Conservation (phyloP, 441 rosid genomes). For the Gossypium laxum region DNA sequence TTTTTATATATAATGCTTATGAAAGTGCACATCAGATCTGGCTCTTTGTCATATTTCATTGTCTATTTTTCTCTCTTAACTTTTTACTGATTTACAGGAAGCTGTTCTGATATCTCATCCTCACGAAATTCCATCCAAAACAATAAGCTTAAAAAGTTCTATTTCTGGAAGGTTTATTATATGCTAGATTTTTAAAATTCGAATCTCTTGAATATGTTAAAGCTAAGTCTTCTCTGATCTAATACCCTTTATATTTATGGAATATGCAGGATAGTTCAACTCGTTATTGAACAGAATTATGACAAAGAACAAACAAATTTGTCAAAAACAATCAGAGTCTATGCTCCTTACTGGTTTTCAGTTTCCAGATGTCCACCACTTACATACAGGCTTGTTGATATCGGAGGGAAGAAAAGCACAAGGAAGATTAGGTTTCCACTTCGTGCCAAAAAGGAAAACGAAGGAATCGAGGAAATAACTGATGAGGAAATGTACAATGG, state of each 20-base stretch:
- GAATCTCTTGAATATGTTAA: background rate
- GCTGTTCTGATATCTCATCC: conserved; percentile 87
- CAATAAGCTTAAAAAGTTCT: conserved; percentile 71
- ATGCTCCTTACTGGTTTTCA: conserved; percentile 90
- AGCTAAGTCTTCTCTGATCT: conserved; percentile 17
- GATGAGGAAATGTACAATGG: conserved; percentile 80
- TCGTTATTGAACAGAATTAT: conserved; percentile 77
- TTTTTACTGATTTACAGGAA: conserved; percentile 41
- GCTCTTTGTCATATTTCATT: conserved; percentile 10
- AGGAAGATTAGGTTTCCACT: conserved; percentile 47
- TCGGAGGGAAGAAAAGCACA: conserved; percentile 42
- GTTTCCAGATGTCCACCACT: conserved; percentile 82
- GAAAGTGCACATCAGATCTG: background rate
- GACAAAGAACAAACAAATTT: conserved; percentile 46
- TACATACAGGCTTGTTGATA: conserved; percentile 52
- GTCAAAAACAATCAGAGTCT: conserved; percentile 64
- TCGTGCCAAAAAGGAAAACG: conserved; percentile 40
- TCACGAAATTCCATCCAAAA: conserved; percentile 59
- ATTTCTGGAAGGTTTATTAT: conserved; percentile 72
- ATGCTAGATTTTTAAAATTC: conserved; percentile 8
- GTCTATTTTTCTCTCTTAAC: conserved; percentile 13
- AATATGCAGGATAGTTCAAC: conserved; percentile 64
- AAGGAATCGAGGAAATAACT: conserved; percentile 51
- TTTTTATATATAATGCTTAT: conserved; percentile 3
- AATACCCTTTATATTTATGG: conserved; percentile 18